Evolutionary conservation across 2,329 filamentous ascomycete genomes (phyloP).

Genomic region (Calonectria ilicicola): DNA sequence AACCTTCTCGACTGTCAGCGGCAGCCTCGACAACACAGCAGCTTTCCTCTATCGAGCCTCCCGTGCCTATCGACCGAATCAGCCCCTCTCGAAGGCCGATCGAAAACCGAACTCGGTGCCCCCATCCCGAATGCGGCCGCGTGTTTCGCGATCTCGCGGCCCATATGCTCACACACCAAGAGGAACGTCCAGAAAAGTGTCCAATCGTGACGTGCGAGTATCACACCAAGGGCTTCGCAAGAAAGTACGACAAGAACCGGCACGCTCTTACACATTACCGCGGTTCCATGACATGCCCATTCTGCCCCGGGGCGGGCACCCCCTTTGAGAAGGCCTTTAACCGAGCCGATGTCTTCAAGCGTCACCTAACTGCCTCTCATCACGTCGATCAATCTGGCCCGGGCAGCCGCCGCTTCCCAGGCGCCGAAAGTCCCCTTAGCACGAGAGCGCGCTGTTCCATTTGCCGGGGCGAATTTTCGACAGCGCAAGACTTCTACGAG

Average conservation of each 20-base stretch:
- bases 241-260: conserved; percentile 98
- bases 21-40: conserved; percentile 28
- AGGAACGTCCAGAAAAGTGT: conserved; percentile 94
- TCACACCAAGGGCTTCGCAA: conserved; percentile 91
- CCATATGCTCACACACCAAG: conserved; percentile 96
- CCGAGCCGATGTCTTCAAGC: conserved; percentile 95
- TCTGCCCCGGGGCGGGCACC: conserved; percentile 90
- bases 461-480: conserved; percentile 82
- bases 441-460: conserved; percentile 90
- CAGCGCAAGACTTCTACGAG: conserved; percentile 96
- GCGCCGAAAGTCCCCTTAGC: conserved; percentile 34
- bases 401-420: conserved; percentile 68
- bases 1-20: conserved; percentile 24
- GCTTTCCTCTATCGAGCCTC: conserved; percentile 37
- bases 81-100: conserved; percentile 47
- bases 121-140: conserved; percentile 68
- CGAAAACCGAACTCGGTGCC: conserved; percentile 63
- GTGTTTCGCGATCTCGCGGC: conserved; percentile 78
- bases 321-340: conserved; percentile 96
- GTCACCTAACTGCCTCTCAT: conserved; percentile 92
- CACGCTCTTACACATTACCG: conserved; percentile 98
- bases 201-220: conserved; percentile 95
- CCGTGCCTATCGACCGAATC: conserved; percentile 41
- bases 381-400: conserved; percentile 94
- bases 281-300: conserved; percentile 97